Base-by-base conservation (phyloP, 192 early-diverging fungal genomes). In the Entophlyctis luteolus region DNA sequence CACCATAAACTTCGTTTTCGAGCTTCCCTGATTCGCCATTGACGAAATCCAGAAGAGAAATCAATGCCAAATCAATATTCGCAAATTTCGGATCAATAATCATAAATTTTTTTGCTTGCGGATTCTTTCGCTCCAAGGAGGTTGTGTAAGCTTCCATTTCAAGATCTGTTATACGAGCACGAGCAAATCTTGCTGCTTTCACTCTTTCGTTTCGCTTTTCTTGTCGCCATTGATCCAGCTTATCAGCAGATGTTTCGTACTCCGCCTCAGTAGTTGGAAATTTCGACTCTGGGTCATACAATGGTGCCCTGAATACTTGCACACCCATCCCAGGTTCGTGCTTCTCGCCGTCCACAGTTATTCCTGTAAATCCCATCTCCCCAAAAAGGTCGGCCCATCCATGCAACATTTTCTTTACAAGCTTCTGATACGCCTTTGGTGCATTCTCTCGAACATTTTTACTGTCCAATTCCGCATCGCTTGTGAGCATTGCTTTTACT, bases 81-180 rank as follows among this genome's bases (percentile, higher is more conserved):
- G n/a, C 47, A 32, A 29, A 63, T 5, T n/a, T 2, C 0, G 14
- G 14, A 49, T 63, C 46, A 22, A 63, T n/a, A 29, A 20, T n/a
- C 27, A 33, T 28, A 49, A 63, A 63, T 33, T 16, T 6, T 29
- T 47, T 63, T 14, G 33, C 33, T 4, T 46, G 39, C 42, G 60
- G 60, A 34, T 63, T 47, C 60, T 63, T 47, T 29, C 47, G 28
- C 60, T 63, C 60, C 42, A 63, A 37, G 8, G 23, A 31, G 6
- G 42, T 63, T 28, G 47, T 49, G 32, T 63, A 63, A n/a, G 60
- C 60, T 16, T 63, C 60, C 42, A 63, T 49, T 33, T 63, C 60
- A 16, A 49, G 3, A 28, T 63, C 60, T 12, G 46, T 63, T 2
- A 63, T 63, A 6, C 8, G 27, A 12, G 23, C 47, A 0, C 60